phyloP scores from a whole-genome alignment of 306 rosid genomes.

The Hippophae rhamnoides region DNA sequence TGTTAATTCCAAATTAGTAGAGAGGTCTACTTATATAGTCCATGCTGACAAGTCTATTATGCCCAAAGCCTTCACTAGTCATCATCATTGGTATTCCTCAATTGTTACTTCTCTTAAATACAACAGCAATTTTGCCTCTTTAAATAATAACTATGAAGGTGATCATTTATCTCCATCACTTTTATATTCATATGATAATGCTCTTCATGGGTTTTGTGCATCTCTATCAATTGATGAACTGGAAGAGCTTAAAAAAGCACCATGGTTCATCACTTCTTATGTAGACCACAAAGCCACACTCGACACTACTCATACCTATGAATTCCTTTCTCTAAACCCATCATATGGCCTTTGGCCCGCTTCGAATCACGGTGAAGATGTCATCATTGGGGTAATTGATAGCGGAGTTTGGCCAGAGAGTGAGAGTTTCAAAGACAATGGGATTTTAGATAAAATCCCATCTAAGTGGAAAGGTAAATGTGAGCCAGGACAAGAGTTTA shows the following conservation, averaged over 20 bases:
- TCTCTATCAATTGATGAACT: constrained; percentile 2
- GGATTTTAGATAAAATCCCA: neutral
- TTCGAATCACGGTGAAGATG: constrained; percentile 4
- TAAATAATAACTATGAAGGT: neutral
- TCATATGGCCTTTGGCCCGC: constrained; percentile 6
- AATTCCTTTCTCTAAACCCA: constrained; percentile 10
- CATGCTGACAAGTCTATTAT: constrained; percentile 17
- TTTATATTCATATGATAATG: constrained; percentile 6
- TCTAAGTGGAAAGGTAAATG: constrained; percentile 9
- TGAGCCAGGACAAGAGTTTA: constrained; percentile 4
- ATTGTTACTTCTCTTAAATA: constrained; percentile 2
- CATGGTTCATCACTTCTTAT: constrained; percentile 7
- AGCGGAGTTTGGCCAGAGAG: constrained; percentile 12
- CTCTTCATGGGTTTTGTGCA: constrained; percentile 12
- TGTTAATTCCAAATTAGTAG: neutral
- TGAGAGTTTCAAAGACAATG: constrained; percentile 13
- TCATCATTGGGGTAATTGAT: constrained; percentile 6
- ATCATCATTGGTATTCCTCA: constrained; percentile 17
- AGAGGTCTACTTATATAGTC: constrained; percentile 9
- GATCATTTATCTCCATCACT: constrained; percentile 3
- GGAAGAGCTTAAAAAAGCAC: constrained; percentile 2
- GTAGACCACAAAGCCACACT: neutral
- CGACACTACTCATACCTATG: constrained; percentile 11
- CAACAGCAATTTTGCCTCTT: neutral
- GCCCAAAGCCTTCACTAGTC: constrained; percentile 11